Evolutionary conservation across 2,329 filamentous ascomycete genomes (phyloP), one percentile per base, ranked within the genome.

Genomic region (Metarhizium sp.): DNA sequence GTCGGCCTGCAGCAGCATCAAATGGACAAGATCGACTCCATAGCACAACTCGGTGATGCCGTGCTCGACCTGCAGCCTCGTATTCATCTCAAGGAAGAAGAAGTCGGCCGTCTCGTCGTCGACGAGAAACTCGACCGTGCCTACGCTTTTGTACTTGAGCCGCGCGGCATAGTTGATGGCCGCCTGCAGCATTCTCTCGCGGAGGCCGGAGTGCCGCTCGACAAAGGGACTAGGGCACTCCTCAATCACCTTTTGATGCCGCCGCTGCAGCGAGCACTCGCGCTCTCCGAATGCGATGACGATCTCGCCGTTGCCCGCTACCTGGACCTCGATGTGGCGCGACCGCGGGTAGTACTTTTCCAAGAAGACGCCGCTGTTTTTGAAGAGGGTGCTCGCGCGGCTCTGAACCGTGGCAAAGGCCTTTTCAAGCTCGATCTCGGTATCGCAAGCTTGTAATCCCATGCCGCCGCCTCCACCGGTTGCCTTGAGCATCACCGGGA

Each of bases 1-100:
- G n/a, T 69, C 65, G 0, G 69, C 69, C 34, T 71, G 69, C 14
- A 53, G 58, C 18, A 73, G 59, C 72, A 74, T 73, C 29, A 72
- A 54, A 16, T 82, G 76, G 1, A 91, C 87, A 13, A 91, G 73
- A 63, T 90, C 87, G 53, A 88, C 78, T 0, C 81, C 83, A 11
- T 85, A 88, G 14, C 88, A 84, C 78, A 89, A 83, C 66, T 91
- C 87, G 0, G 87, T 90, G 7, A 90, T 85, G 0, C 87, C 86
- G 60, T 91, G 88, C 65, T 91, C 88, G 29, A 92, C 87, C 61
- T 91, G 87, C 3, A 91, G 68, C 8, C 87, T 75, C 0, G 87
- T 60, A 74, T 80, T 76, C 65, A 79, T 76, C 56, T 78, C 76
- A 14, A 78, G 64, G 55, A 78, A 79, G 59, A 73, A 88, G 66